Base-by-base conservation (phyloP, 2,329 filamentous ascomycete species). In the Macroventuria anomochaeta region DNA sequence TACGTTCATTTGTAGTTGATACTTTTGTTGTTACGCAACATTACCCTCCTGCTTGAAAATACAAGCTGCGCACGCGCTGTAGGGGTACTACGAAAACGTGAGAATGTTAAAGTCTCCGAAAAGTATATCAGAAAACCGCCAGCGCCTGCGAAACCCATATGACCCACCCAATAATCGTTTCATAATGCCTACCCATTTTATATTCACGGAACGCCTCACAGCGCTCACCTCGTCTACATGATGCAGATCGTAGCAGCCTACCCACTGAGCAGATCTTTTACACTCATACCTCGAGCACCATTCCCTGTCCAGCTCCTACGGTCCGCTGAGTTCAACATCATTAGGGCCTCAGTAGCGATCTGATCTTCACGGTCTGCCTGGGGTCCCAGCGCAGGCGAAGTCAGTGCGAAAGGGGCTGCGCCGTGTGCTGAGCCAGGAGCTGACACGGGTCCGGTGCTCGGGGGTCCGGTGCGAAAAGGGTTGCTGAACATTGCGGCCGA, bases 241-340 rank as follows among this genome's bases (percentile, higher is more conserved):
- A 5, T n/a, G 5, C 15, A 8, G 7, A 17, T 34, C 4, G 17
- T 23, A 15, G 12, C 34, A 34, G 0, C 11, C 38, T 64, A 73
- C 8, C 69, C 68, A 42, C 77, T 79, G 10, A 80, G 60, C 38
- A 80, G 58, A 61, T 80, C 79, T 51, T 71, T 73, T 7, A 80
- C 79, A 53, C 78, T 80, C 77, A 80, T 79, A 8, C 73, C 73
- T 21, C 74, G 60, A 17, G 64, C 71, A 44, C 63, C 61, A 6
- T 53, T 61, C 7, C 66, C 63, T 54, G 61, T 68, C 76, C 78
- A 79, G 49, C 68, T 76, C 29, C 90, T 81, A 33, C 90, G 84
- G 71, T 95, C 91, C n/a, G 53, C 46, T 47, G 82, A 86, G 62
- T 93, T 96, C 54, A 97, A 79, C 92, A 96, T 96, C 71, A 96